Percentiles rank a stretch among this genome's conserved stretches.
phyloP scores from a whole-genome alignment of 768 basidiomycete species.

The Ramaria rubella region DNA sequence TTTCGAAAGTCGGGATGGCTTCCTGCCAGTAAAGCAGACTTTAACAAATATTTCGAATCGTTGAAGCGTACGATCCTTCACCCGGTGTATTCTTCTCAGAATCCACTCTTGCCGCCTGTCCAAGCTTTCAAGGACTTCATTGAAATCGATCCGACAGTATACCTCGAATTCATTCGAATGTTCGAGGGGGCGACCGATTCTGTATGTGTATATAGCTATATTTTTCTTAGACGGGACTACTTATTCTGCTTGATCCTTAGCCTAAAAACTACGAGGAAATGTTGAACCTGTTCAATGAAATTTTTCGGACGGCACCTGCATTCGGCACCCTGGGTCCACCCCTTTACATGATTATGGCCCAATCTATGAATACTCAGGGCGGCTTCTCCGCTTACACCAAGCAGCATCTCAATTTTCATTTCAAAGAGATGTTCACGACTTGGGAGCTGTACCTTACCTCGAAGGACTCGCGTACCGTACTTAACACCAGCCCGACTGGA shows the following conservation, averaged over 20 bases:
- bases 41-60: neutral
- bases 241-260: neutral
- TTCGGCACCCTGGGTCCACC: slow-evolving; percentile 4
- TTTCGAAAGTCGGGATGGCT: slow-evolving; percentile 1
- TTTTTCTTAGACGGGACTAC: too few relatives aligned
- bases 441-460: slow-evolving; percentile 46
- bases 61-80: neutral
- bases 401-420: slow-evolving; percentile 37
- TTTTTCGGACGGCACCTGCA: neutral
- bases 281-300: neutral
- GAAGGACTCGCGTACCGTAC: slow-evolving; percentile 35
- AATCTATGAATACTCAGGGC: slow-evolving; percentile 16
- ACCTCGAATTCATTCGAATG: neutral
- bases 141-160: neutral
- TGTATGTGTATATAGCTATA: neutral
- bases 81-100: neutral
- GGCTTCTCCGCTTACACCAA: slow-evolving; percentile 30
- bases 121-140: neutral
- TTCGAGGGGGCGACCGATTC: neutral
- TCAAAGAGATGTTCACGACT: slow-evolving; percentile 43
- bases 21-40: neutral
- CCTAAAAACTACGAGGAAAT: neutral
- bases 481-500: slow-evolving; percentile 32
- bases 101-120: neutral
- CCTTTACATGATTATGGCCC: slow-evolving; percentile 15